Evolutionary conservation across 1,284 basidiomycete species (phyloP).

Genomic region (Papiliotrema laurentii): DNA sequence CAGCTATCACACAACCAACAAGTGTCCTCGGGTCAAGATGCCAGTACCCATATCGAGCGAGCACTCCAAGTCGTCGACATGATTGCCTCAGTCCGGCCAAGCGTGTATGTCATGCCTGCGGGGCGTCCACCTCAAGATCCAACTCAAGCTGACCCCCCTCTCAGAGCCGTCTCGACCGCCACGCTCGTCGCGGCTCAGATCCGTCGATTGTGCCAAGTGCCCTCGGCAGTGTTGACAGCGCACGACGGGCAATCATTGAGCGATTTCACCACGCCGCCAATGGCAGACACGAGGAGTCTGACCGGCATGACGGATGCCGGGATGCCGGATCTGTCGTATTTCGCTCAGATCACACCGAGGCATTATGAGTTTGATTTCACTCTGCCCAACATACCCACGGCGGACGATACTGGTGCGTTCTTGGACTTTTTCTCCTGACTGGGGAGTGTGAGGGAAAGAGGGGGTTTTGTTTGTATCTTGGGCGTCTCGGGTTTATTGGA

Average conservation of each 20-base stretch:
- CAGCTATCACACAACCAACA: not conserved
- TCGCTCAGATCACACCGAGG: not conserved
- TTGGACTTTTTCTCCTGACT: not conserved
- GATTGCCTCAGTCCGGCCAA: not conserved
- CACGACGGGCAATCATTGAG: not conserved
- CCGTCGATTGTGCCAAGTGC: not conserved
- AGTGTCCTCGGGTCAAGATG: not conserved
- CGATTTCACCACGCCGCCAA: not conserved
- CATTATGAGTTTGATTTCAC: constrained; percentile 1
- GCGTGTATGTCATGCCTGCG: not conserved
- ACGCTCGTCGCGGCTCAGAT: constrained; percentile 1
- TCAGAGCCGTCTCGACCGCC: not conserved
- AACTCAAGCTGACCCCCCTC: not conserved
- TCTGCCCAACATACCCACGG: not conserved
- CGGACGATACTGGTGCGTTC: not conserved
- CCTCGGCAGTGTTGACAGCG: not conserved
- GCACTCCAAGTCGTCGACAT: not conserved
- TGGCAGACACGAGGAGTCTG: no score
- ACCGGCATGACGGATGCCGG: not conserved
- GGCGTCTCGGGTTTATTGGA: no score
- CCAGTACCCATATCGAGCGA: not conserved
- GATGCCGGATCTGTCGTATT: not conserved
- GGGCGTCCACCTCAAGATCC: not conserved
- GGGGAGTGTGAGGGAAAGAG: not conserved
- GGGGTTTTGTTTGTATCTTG: not conserved